Evolutionary conservation across 352 stramenopile species (phyloP), one percentile per base, ranked within the genome.

Genomic region (Nothophytophthora sp.): DNA sequence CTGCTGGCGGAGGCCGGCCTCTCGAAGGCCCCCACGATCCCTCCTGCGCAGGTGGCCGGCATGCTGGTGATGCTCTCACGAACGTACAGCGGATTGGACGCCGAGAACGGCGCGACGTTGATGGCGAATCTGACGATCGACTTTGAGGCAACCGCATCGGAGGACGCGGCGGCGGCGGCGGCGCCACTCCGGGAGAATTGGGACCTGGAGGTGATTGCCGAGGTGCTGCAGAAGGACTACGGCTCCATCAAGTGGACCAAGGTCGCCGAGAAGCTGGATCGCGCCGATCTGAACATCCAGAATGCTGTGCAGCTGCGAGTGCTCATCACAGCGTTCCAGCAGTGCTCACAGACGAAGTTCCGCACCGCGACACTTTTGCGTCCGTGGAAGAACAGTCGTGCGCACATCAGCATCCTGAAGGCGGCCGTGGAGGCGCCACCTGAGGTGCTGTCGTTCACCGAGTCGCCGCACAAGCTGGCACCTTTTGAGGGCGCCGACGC

Each of bases 41-140:
- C 90, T 10, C 84, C 88, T 16, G 71, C 75, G 2, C 87, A 97
- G 42, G 83, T 96, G 20, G 89, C 89, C 6, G 84, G 88, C 16
- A 94, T 97, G 84, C 62, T 97, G 29, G 70, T 73, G 19, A 96
- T 97, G 86, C 60, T 97, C 1, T 79, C 86, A 24, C 81, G 80
- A 18, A 96, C 86, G 15, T 95, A 86, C 58, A 79, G 73, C 12
- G 73, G 68, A 9, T 60, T 92, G 44, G 76, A 88, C 45, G 56
- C 73, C 4, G 64, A 71, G 41, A 90, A 88, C 28, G 75, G 81
- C 32, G 82, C 81, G 20, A 94, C 81, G 25, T 53, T 92, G 30
- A 89, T 93, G 65, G 76, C 83, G 15, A 93, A 81, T 57, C 60
- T 91, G 67, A 89, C 76, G 54, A 90, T 85, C 53, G 80, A 85